phyloP scores from a whole-genome alignment of 495 filamentous ascomycete genomes.

The Aspergillus ellipticus region DNA sequence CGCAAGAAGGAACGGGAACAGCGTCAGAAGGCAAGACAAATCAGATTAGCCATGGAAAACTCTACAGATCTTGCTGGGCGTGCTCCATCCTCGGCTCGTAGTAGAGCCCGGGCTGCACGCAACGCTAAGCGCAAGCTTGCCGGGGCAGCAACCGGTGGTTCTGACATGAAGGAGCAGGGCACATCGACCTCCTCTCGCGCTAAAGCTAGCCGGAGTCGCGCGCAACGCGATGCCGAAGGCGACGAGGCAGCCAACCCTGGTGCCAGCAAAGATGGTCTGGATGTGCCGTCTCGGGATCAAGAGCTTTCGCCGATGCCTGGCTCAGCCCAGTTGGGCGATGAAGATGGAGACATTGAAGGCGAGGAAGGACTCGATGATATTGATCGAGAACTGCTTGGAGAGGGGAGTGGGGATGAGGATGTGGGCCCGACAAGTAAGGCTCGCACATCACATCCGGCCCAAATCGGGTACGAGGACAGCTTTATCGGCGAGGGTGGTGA shows the following conservation, averaged over 20 bases:
- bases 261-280: slow-evolving; percentile 17
- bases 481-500: slow-evolving; percentile 28
- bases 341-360: slow-evolving; percentile 33
- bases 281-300: slow-evolving; percentile 21
- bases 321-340: slow-evolving; percentile 17
- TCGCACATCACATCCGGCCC: slow-evolving; percentile 11
- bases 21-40: slow-evolving; percentile 30
- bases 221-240: slow-evolving; percentile 16
- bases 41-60: slow-evolving; percentile 16
- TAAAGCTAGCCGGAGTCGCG: slow-evolving; percentile 31
- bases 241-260: slow-evolving; percentile 12
- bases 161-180: slow-evolving; percentile 24
- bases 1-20: slow-evolving; percentile 44
- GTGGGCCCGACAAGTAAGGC: slow-evolving; percentile 19
- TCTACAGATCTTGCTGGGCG: slow-evolving; percentile 11
- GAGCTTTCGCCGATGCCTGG: slow-evolving; percentile 17
- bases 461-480: slow-evolving; percentile 27
- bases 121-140: slow-evolving; percentile 39
- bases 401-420: slow-evolving; percentile 45
- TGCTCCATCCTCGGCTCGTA: slow-evolving; percentile 15
- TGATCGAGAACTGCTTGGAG: slow-evolving; percentile 49
- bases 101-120: slow-evolving; percentile 22
- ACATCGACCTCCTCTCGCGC: slow-evolving; percentile 18
- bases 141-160: slow-evolving; percentile 20
- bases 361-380: slow-evolving; percentile 49